phyloP scores from a whole-genome alignment of 257 asterid species.

The Striga asiatica region DNA sequence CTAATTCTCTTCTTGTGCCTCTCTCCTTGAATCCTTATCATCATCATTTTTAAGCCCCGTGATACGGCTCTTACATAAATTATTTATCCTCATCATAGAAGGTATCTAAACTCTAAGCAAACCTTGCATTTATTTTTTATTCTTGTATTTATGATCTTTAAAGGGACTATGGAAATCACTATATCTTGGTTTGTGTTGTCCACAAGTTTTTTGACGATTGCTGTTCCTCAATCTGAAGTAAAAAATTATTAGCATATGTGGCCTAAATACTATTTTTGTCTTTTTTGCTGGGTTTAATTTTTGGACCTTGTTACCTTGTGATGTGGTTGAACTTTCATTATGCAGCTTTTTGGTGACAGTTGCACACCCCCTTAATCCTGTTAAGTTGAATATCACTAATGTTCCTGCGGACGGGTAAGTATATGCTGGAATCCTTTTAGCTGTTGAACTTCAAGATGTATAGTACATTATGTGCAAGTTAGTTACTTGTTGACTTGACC shows the following conservation, averaged over 20 bases:
- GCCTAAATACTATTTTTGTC: neutral
- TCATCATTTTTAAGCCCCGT: neutral
- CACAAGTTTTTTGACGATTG: neutral
- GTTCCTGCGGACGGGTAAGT: constrained; percentile 85
- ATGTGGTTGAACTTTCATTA: constrained; percentile 5
- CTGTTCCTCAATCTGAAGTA: constrained; percentile 9
- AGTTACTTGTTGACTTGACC: neutral
- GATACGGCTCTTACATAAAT: neutral
- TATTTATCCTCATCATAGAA: neutral
- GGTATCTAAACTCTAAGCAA: neutral
- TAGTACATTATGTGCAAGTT: constrained; percentile 1
- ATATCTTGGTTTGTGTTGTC: constrained; percentile 3
- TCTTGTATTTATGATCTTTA: constrained; percentile 6
- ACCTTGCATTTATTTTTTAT: neutral
- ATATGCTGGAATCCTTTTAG: constrained; percentile 3
- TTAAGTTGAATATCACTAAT: constrained; percentile 55
- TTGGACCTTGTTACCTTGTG: constrained; percentile 5
- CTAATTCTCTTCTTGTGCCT: neutral
- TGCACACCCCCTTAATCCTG: constrained; percentile 59
- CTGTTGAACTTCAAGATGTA: neutral
- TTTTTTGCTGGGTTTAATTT: neutral
- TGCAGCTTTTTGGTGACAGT: constrained; percentile 81
- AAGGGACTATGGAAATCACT: neutral
- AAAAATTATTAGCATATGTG: constrained; percentile 4
- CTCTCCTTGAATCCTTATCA: neutral